These are phyloP conservation scores for Lanmaoa pseudosensibilis DNA, from an alignment of 768 basidiomycete species.

Conservation along the genomic window DNA sequence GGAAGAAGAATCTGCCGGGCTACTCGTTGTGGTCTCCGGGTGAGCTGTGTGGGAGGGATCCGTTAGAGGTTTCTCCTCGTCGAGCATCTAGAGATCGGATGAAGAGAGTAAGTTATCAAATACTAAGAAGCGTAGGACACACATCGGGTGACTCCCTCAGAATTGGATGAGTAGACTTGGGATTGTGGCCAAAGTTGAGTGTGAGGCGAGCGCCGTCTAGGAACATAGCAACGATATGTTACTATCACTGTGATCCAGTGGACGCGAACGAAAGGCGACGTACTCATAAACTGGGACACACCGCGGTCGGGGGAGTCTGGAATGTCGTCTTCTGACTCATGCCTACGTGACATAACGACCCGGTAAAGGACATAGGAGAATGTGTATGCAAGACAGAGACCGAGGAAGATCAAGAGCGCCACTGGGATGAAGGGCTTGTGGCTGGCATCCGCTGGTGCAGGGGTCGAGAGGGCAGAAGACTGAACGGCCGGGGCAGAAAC, in stretches of 20 bases:
- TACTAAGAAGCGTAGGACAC: not conserved
- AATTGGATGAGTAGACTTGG: not conserved
- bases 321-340: slow-evolving; percentile 4
- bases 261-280: not conserved
- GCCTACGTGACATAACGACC: slow-evolving; percentile 19
- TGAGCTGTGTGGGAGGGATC: slow-evolving; percentile 4
- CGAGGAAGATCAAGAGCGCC: slow-evolving; percentile 23
- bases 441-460: not conserved
- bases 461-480: slow-evolving; percentile 4
- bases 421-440: slow-evolving; percentile 18
- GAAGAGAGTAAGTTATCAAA: not conserved
- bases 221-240: not conserved
- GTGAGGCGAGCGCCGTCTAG: slow-evolving; percentile 29
- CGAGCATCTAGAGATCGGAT: slow-evolving; percentile 7
- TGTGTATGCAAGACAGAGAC: slow-evolving; percentile 27
- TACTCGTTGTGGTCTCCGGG: slow-evolving; percentile 5
- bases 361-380: slow-evolving; percentile 31
- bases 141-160: slow-evolving; percentile 11
- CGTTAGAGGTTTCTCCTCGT: slow-evolving; percentile 20
- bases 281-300: slow-evolving; percentile 32
- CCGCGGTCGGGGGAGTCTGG: slow-evolving; percentile 24
- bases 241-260: not conserved
- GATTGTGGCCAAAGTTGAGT: slow-evolving; percentile 16
- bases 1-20: slow-evolving; percentile 15
- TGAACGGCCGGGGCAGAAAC: not conserved